These are phyloP conservation scores for Anethum foeniculum DNA, from an alignment of 140 eudicot genomes.

Conservation along the genomic window DNA sequence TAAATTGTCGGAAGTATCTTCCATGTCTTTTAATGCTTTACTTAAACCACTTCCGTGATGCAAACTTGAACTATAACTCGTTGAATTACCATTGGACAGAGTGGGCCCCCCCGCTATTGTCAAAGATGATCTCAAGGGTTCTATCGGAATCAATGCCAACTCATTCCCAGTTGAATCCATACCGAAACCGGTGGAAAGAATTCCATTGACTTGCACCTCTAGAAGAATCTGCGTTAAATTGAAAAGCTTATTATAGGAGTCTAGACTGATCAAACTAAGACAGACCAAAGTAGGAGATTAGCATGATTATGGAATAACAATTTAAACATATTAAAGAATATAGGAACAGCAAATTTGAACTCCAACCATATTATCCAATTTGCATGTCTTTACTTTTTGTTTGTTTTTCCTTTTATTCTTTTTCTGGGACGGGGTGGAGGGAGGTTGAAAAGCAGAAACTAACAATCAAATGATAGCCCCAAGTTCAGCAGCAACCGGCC, in stretches of 20 bases:
- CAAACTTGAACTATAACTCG: conserved; percentile 38
- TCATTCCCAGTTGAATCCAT: conserved; percentile 85
- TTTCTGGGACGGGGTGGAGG: not conserved
- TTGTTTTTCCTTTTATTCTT: not conserved
- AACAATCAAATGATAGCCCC: not conserved
- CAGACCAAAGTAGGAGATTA: not conserved
- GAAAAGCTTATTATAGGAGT: not conserved
- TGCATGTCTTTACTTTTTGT: not conserved
- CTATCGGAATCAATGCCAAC: conserved; percentile 76
- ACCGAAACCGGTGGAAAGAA: conserved; percentile 33
- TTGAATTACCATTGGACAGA: conserved; percentile 63
- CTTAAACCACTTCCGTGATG: conserved; percentile 38
- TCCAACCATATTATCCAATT: not conserved
- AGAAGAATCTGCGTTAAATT: conserved; percentile 55
- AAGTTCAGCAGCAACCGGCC: not conserved
- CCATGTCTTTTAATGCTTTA: conserved; percentile 43
- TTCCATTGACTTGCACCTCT: conserved; percentile 43
- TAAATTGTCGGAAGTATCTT: conserved; percentile 42
- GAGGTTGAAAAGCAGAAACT: not conserved
- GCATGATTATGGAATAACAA: not conserved
- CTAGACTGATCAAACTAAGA: not conserved
- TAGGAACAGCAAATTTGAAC: not conserved
- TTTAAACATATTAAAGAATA: not conserved
- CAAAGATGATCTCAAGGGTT: conserved; percentile 65
- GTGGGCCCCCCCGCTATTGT: conserved; percentile 96